These are phyloP conservation scores for Colletotrichum karsti DNA, from an alignment of 2,329 filamentous ascomycete species.

Conservation along the genomic window DNA sequence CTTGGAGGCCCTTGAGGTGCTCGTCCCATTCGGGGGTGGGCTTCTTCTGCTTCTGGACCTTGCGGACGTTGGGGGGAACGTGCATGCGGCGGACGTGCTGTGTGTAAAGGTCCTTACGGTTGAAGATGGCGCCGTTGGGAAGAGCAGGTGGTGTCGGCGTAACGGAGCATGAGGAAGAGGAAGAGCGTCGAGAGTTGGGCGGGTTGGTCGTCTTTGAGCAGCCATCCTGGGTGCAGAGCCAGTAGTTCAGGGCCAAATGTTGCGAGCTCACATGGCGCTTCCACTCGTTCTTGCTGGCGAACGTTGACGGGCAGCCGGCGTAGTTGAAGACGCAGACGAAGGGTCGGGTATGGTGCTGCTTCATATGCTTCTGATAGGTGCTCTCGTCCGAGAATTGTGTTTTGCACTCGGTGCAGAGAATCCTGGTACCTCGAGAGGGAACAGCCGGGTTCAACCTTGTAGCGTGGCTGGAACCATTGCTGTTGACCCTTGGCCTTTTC, in stretches of 20 bases:
- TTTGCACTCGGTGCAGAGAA: slow-evolving; percentile 46
- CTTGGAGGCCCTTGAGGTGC: slow-evolving; percentile 63
- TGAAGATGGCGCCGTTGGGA: slow-evolving; percentile 74
- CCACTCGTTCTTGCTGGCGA: slow-evolving; percentile 92
- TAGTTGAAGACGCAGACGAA: slow-evolving; percentile 83
- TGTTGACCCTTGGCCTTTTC: slow-evolving; percentile 14
- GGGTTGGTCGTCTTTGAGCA: slow-evolving; percentile 50
- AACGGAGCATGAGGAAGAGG: neutral
- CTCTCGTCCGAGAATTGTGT: slow-evolving; percentile 54
- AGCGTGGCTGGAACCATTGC: neutral
- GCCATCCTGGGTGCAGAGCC: slow-evolving; percentile 75
- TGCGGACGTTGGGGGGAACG: slow-evolving; percentile 55
- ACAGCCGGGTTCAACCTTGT: neutral
- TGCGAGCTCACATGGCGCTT: slow-evolving; percentile 87
- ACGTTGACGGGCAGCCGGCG: slow-evolving; percentile 78
- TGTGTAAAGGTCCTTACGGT: slow-evolving; percentile 90
- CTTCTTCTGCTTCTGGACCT: slow-evolving; percentile 46
- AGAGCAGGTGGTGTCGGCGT: slow-evolving; percentile 35
- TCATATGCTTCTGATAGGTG: slow-evolving; percentile 58
- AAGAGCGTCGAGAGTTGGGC: slow-evolving; percentile 25
- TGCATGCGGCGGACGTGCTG: slow-evolving; percentile 93
- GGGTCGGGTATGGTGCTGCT: slow-evolving; percentile 63
- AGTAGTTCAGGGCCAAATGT: slow-evolving; percentile 79
- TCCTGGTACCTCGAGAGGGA: slow-evolving; percentile 18
- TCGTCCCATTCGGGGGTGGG: slow-evolving; percentile 54